Evolutionary conservation across 2,329 filamentous ascomycete species (phyloP), one percentile per base, ranked within the genome.

Genomic region (Aspergillus melleus): DNA sequence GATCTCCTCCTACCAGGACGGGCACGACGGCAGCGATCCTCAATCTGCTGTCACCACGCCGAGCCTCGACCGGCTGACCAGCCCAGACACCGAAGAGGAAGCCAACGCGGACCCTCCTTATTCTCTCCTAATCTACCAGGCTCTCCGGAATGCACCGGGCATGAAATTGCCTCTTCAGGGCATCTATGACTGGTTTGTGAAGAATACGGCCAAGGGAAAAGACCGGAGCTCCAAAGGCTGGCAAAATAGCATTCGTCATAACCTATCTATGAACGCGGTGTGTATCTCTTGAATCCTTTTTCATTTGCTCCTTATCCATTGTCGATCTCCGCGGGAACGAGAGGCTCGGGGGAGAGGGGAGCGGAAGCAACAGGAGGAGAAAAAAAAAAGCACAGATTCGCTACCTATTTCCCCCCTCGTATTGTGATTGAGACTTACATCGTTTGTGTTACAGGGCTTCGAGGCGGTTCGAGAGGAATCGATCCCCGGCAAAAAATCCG

Each of bases 181-280:
- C 56, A 90, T 98, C 59, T 98, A 98, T 76, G 83, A 89, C 59
- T 98, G 94, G 92, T 96, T 98, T 70, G 81, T 85, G 47, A 83
- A 88, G 29, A 88, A 96, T 70, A 96, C 92, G 2, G 84, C 86
- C 66, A 96, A 95, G 75, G 86, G 86, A 4, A 86, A 82, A 55
- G 83, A 83, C 50, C 72, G 76, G 19, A 82, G 81, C 8, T 79
- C 76, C 12, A 89, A 88, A 67, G 94, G 93, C 10, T 98, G 94
- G 94, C 90, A 94, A 77, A 98, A 97, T 76, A 96, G 91, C 73
- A 96, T 98, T 65, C 86, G 94, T 2, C 94, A 98, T 75, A 98
- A 98, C 68, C 80, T 98, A 8, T 96, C 92, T 52, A 97, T 98
- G 93, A 98, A 98, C 69, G 84, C 84, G 61, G 94, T 97, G 86